Conservation (phyloP, 805 yeast genomes). For the Deakozyma indianensis region DNA sequence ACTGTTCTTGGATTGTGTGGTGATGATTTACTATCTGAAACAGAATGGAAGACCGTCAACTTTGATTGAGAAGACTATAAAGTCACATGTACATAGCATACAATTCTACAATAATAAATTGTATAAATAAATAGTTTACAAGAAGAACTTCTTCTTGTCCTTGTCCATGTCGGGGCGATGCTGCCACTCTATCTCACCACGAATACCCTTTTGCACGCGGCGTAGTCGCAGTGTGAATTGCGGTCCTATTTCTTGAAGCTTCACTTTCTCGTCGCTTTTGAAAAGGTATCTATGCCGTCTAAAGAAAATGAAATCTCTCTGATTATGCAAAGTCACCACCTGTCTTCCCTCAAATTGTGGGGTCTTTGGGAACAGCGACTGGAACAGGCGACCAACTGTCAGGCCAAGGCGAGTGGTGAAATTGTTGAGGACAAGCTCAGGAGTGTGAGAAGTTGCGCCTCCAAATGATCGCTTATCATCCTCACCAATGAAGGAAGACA, state of each 20-base stretch:
- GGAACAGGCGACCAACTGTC: slow-evolving; percentile 85
- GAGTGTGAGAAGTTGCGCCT: slow-evolving; percentile 84
- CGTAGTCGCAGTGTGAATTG: slow-evolving; percentile 84
- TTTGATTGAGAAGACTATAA: neutral
- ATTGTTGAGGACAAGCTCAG: slow-evolving; percentile 84
- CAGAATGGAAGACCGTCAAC: neutral
- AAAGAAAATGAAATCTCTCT: slow-evolving; percentile 88
- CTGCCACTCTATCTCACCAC: slow-evolving; percentile 92
- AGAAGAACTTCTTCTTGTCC: slow-evolving; percentile 82
- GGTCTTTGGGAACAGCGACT: slow-evolving; percentile 77
- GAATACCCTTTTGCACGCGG: slow-evolving; percentile 80
- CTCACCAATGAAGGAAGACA: slow-evolving; percentile 74
- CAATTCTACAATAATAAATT: neutral
- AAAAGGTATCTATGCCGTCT: slow-evolving; percentile 89
- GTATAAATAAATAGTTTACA: slow-evolving; percentile 25
- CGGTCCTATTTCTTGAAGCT: slow-evolving; percentile 92
- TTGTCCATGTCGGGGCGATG: slow-evolving; percentile 93
- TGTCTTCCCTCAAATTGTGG: slow-evolving; percentile 95
- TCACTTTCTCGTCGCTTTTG: slow-evolving; percentile 81
- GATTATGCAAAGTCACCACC: slow-evolving; percentile 90
- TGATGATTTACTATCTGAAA: neutral
- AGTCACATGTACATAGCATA: neutral
- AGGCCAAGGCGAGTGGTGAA: slow-evolving; percentile 87
- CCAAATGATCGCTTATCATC: neutral
- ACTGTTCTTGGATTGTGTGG: slow-evolving; percentile 1